Conservation (phyloP, 2,329 filamentous ascomycete species). For the Helotiales sp. region DNA sequence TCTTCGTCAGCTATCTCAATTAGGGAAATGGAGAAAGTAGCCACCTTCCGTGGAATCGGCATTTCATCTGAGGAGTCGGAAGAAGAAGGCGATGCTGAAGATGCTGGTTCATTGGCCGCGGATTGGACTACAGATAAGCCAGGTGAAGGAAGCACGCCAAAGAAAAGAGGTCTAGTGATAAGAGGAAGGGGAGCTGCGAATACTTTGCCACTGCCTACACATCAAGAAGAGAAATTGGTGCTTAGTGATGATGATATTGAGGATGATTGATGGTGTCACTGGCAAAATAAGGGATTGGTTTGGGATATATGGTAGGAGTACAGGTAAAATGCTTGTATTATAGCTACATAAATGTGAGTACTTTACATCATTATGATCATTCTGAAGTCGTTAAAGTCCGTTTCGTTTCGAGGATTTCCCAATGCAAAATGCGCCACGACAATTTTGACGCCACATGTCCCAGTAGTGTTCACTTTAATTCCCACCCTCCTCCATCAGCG, state of each 20-base stretch:
- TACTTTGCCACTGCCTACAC: conserved; percentile 19
- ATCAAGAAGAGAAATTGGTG: conserved; percentile 61
- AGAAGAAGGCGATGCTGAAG: conserved; percentile 47
- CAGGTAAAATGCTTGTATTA: background rate
- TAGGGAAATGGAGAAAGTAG: conserved; percentile 41
- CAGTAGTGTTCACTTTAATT: background rate
- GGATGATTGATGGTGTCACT: conserved; percentile 46
- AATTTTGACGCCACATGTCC: background rate
- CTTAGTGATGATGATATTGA: conserved; percentile 86
- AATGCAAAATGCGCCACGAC: background rate
- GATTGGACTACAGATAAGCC: conserved; percentile 64
- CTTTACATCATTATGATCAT: background rate
- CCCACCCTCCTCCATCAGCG: conserved; percentile 2
- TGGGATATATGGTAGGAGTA: background rate
- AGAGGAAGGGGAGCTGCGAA: conserved; percentile 24
- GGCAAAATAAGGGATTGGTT: background rate
- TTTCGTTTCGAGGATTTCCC: background rate
- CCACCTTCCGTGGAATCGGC: conserved; percentile 36
- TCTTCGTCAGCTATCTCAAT: conserved; percentile 32
- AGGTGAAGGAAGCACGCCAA: conserved; percentile 52
- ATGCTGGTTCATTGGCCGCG: conserved; percentile 39
- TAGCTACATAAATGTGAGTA: background rate
- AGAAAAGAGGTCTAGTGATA: conserved; percentile 43
- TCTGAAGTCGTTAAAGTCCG: too few species aligned
- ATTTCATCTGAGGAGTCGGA: conserved; percentile 42